Conservation (phyloP, 768 basidiomycete species). For the Termitomyces sp. region DNA sequence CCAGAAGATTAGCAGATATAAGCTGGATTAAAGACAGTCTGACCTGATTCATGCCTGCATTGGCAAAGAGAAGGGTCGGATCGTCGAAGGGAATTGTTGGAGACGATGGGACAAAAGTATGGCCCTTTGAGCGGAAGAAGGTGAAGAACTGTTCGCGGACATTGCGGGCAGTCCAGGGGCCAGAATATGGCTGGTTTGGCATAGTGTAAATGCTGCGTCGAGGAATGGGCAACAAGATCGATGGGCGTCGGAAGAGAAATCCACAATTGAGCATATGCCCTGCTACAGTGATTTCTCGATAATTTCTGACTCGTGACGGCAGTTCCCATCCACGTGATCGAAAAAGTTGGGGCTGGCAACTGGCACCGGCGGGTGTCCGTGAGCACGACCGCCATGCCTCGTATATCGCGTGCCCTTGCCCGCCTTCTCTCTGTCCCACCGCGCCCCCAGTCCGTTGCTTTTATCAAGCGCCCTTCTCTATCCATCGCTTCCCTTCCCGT, state of each 20-base stretch:
- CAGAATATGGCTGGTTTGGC: conserved; percentile 30
- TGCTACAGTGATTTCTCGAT: conserved; percentile 5
- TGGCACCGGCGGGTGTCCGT: not conserved
- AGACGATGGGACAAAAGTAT: conserved; percentile 88
- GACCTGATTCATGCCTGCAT: conserved; percentile 97
- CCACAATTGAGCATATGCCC: conserved; percentile 18
- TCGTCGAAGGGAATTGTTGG: conserved; percentile 96
- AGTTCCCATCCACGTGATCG: conserved; percentile 17
- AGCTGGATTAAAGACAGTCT: conserved; percentile 9
- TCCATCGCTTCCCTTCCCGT: conserved; percentile 10
- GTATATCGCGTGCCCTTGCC: conserved; percentile 33
- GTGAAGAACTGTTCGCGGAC: conserved; percentile 89
- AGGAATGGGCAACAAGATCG: conserved; percentile 16
- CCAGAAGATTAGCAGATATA: not conserved
- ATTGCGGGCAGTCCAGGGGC: conserved; percentile 73
- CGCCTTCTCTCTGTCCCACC: conserved; percentile 31
- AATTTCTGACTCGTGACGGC: conserved; percentile 18
- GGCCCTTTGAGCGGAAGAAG: conserved; percentile 75
- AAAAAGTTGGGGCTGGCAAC: not conserved
- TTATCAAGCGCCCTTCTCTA: conserved; percentile 12
- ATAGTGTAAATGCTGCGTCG: conserved; percentile 24
- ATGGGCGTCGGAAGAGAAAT: conserved; percentile 21
- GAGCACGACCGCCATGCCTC: conserved; percentile 31
- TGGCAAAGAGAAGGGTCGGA: conserved; percentile 95
- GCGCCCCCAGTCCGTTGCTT: conserved; percentile 19